Evolutionary conservation across 306 rosid genomes (phyloP), one percentile per base, ranked within the genome.

Genomic region (Ormosia emarginata): DNA sequence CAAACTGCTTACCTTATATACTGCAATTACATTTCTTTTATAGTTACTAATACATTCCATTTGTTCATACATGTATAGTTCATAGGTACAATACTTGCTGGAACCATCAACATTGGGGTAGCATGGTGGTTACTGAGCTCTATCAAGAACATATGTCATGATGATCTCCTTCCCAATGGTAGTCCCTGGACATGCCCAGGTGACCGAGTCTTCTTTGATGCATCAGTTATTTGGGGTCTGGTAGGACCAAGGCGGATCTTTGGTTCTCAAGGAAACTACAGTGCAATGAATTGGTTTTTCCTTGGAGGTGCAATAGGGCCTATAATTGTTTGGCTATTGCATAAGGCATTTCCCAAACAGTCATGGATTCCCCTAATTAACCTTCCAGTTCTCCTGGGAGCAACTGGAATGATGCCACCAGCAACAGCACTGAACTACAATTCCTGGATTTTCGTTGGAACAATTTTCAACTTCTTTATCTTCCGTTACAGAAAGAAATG

Each of bases 171-270:
- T 34, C 92, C 93, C 0, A 5, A 58, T 7, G 82, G 80, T 49
- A 94, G 98, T 69, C 98, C 94, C 0, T 94, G 97, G 97, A 94
- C 98, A 56, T 94, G 98, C 59, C 98, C 98, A 0, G 43, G 77
- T 2, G 94, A 90, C 81, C 88, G 91, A 0, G 95, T 94, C 37
- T 94, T 94, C 88, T 94, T 93, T 34, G 97, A 93, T 67, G 97
- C 97, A 5, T 93, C 98, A 14, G 94, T 91, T 37, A 93, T 93
- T 40, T 94, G 98, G 98, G 98, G 97, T 11, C 62, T 94, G 65
- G 95, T 89, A 3, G 98, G 98, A 69, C 98, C 98, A 4, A 84
- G 7, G 71, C 59, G 85, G 5, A 94, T 94, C 47, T 94, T 92
- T 76, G 98, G 98, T 17, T 44, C 86, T 7, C 64, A 62, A 14